Evolutionary conservation across 1,139 yeast species (phyloP).

Genomic region (Wickerhamiella pararugosa): DNA sequence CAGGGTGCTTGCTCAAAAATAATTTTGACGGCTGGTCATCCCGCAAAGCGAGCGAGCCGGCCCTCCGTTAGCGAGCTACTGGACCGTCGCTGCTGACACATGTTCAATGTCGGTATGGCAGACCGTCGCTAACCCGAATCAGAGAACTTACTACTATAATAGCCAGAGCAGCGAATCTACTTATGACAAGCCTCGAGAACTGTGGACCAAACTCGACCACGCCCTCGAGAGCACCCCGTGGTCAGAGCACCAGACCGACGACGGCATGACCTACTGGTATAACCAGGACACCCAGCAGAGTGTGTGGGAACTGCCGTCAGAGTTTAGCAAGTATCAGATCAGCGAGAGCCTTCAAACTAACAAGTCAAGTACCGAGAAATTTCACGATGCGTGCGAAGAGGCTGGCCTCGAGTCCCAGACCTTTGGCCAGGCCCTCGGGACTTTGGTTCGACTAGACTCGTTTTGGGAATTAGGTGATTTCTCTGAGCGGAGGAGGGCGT

Average conservation of each 20-base stretch:
- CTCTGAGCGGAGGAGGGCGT: too few relatives aligned
- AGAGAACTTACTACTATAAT: constrained; percentile 60
- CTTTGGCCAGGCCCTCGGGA: too few relatives aligned
- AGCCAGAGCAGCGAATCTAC: constrained; percentile 50
- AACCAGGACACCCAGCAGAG: constrained; percentile 51
- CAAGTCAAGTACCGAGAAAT: constrained; percentile 17
- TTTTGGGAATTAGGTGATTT: too few relatives aligned
- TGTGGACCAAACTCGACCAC: constrained; percentile 23
- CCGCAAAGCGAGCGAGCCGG: too few relatives aligned
- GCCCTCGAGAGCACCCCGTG: constrained; percentile 35
- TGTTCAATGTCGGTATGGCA: constrained; percentile 34
- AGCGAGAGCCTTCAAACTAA: constrained; percentile 16
- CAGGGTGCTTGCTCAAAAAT: too few relatives aligned
- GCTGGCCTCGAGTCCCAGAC: too few relatives aligned
- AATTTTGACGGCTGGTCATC: too few relatives aligned
- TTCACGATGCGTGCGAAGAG: constrained; percentile 28
- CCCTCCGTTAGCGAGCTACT: too few relatives aligned
- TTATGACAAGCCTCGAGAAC: constrained; percentile 65
- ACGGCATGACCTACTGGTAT: constrained; percentile 59
- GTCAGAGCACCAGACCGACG: constrained; percentile 50
- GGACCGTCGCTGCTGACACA: too few relatives aligned
- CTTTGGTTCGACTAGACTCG: too few relatives aligned
- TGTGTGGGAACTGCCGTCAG: constrained; percentile 66
- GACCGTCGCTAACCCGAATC: constrained; percentile 46
- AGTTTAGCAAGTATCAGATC: constrained; percentile 10